Percentiles rank a stretch among this genome's conserved stretches.
These are phyloP conservation scores for Scheffersomyces titani DNA, from an alignment of 1,139 yeast species.

Conservation along the genomic window DNA sequence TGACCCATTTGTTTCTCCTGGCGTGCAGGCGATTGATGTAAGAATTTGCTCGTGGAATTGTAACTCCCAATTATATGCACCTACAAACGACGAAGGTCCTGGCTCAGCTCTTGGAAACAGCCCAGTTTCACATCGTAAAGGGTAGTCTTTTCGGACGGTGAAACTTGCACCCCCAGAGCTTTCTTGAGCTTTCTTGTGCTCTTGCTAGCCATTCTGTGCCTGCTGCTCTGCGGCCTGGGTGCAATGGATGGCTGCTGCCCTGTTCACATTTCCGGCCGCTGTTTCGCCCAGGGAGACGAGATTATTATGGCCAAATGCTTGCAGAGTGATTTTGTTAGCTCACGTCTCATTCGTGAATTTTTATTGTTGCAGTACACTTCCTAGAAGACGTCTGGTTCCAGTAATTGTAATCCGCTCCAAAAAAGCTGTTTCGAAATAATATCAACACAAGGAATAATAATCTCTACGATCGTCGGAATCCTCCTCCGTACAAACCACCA, in stretches of 20 bases:
- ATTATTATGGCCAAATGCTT: background rate
- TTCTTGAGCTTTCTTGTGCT: background rate
- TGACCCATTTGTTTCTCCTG: background rate
- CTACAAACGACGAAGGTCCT: background rate
- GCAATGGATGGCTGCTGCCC: background rate
- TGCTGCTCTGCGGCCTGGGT: background rate
- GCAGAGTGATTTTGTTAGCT: background rate
- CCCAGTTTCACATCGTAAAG: background rate
- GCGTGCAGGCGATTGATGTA: background rate
- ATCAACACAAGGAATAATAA: background rate
- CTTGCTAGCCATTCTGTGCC: background rate
- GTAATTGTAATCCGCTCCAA: background rate
- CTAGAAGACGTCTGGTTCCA: background rate
- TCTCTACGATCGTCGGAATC: background rate
- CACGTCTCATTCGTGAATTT: background rate
- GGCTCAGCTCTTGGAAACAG: background rate
- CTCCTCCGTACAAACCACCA: background rate
- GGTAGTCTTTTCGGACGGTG: background rate
- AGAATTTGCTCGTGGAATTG: background rate
- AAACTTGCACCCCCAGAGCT: background rate
- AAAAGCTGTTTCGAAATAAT: background rate
- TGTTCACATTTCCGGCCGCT: background rate
- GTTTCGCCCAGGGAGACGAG: background rate
- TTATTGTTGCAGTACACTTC: background rate
- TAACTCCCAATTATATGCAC: background rate